Conservation (phyloP, 371 early-diverging fungal genomes). For the Mortierella sp. region DNA sequence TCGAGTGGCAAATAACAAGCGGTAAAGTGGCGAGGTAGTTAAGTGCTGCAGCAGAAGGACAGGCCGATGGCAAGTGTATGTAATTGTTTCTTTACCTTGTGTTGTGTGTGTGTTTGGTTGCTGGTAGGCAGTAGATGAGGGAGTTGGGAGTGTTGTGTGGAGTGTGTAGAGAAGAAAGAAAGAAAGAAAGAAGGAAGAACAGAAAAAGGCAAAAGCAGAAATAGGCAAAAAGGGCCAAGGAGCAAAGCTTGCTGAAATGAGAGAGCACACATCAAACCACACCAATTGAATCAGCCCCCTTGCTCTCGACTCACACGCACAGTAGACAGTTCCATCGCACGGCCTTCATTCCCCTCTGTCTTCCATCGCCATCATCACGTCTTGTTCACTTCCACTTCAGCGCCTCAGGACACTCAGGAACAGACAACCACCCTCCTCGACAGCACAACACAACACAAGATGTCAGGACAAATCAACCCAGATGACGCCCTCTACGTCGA, state of each 20-base stretch:
- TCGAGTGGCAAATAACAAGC: background rate
- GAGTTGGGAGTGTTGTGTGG: background rate
- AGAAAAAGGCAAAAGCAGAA: background rate
- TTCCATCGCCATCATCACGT: background rate
- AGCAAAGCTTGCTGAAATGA: background rate
- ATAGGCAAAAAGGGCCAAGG: background rate
- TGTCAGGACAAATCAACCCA: slow-evolving; percentile 56
- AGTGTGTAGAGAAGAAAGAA: background rate
- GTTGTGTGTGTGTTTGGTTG: background rate
- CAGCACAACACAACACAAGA: background rate
- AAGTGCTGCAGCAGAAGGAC: too few relatives aligned
- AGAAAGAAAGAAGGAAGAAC: background rate
- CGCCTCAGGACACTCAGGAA: background rate
- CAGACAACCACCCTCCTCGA: background rate
- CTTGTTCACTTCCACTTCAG: too few relatives aligned
- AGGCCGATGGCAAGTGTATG: background rate
- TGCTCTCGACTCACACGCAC: too few relatives aligned
- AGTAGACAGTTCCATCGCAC: background rate
- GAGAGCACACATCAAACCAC: background rate
- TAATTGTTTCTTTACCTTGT: background rate
- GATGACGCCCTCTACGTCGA: slow-evolving; percentile 65
- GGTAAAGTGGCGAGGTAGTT: background rate
- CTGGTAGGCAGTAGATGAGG: background rate
- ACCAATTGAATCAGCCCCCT: too few relatives aligned
- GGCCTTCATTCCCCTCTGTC: background rate